Conservation (phyloP, 1,284 basidiomycete species). For the Thecaphora frezii region DNA sequence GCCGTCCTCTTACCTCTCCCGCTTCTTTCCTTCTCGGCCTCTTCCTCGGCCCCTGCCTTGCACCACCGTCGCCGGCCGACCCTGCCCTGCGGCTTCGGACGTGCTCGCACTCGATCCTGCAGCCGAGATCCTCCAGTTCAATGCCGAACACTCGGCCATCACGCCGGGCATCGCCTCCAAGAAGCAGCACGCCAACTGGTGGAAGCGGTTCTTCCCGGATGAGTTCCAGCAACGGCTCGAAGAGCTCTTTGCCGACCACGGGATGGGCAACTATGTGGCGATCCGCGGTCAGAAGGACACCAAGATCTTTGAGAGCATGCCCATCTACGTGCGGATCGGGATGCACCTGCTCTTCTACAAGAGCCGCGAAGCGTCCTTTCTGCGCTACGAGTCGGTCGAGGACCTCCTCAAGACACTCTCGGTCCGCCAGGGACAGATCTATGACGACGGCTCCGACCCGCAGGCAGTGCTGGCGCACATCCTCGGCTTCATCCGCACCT, state of each 20-base stretch:
- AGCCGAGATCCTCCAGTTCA: slow-evolving; percentile 9
- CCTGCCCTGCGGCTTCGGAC: not conserved
- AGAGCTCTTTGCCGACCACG: slow-evolving; percentile 33
- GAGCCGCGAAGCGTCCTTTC: slow-evolving; percentile 89
- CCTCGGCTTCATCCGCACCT: slow-evolving; percentile 83
- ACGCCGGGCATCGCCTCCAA: slow-evolving; percentile 24
- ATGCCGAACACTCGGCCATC: slow-evolving; percentile 20
- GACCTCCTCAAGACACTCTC: slow-evolving; percentile 63
- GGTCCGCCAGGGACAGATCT: slow-evolving; percentile 40
- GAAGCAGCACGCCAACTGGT: slow-evolving; percentile 24
- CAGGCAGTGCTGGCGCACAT: slow-evolving; percentile 83
- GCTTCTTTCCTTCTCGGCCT: too few species aligned
- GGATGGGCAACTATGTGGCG: slow-evolving; percentile 51
- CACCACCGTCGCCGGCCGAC: too few species aligned
- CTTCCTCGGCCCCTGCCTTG: too few species aligned
- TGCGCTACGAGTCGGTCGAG: slow-evolving; percentile 88
- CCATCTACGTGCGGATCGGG: slow-evolving; percentile 88
- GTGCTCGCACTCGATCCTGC: not conserved
- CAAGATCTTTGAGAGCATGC: slow-evolving; percentile 64
- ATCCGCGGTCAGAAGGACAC: slow-evolving; percentile 33
- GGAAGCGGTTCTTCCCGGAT: slow-evolving; percentile 32
- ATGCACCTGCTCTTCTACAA: slow-evolving; percentile 89
- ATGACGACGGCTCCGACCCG: slow-evolving; percentile 83
- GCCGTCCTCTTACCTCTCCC: too few species aligned
- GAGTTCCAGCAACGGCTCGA: slow-evolving; percentile 27